A percentile compares a stretch with the other conserved stretches of the same genome.
Evolutionary conservation across 768 basidiomycete species (phyloP).

Genomic region (Rossbeevera mucosa): DNA sequence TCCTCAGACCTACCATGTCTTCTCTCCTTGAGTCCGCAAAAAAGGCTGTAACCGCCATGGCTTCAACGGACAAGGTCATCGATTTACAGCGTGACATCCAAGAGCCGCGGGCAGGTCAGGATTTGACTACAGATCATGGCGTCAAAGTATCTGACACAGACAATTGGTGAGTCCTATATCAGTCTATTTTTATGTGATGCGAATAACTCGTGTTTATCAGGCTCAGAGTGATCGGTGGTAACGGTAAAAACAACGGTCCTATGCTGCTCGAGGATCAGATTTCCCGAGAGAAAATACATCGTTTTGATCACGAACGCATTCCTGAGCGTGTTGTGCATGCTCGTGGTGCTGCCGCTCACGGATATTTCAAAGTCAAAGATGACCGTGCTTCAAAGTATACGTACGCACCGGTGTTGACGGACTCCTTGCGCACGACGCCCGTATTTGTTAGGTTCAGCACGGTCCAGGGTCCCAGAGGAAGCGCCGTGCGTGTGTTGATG

Average conservation of each 20-base stretch:
- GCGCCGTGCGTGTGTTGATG: conserved; percentile 50
- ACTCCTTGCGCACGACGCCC: conserved; percentile 67
- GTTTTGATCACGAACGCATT: conserved; percentile 87
- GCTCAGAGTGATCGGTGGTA: conserved; percentile 44
- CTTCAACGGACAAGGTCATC: conserved; percentile 17
- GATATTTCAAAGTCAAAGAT: conserved; percentile 73
- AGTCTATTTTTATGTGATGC: conserved; percentile 1
- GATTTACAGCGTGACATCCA: conserved; percentile 28
- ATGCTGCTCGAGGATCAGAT: conserved; percentile 76
- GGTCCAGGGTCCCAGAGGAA: conserved; percentile 77
- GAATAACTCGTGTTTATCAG: conserved; percentile 31
- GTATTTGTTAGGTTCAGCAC: conserved; percentile 84
- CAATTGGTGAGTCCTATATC: conserved; percentile 44
- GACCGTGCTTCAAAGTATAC: conserved; percentile 68
- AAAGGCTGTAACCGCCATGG: conserved; percentile 4
- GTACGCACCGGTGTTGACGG: conserved; percentile 64
- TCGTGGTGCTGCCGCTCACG: conserved; percentile 75
- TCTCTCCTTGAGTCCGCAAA: conserved; percentile 14
- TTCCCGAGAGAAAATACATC: conserved; percentile 67
- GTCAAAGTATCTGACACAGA: conserved; percentile 57
- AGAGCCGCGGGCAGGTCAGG: conserved; percentile 6
- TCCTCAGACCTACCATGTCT: conserved; percentile 8
- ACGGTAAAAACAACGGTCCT: conserved; percentile 54
- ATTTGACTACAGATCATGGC: conserved; percentile 60
- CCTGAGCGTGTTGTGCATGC: conserved; percentile 79